These are phyloP conservation scores for Cocos nucifera DNA, from an alignment of 176 grass and related monocot species.

Conservation along the genomic window DNA sequence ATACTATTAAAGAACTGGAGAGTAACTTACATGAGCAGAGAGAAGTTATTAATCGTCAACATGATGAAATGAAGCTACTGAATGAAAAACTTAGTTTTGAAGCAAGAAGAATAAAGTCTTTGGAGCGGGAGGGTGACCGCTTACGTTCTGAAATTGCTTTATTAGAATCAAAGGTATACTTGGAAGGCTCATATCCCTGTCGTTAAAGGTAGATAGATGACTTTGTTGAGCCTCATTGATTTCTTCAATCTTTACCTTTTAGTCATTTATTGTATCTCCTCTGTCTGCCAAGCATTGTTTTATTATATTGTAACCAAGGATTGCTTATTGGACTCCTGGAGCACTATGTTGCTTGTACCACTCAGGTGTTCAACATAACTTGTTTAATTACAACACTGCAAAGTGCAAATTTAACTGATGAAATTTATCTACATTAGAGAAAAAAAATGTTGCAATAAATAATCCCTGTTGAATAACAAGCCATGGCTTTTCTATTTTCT, in stretches of 20 bases:
- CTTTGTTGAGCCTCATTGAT: constrained; percentile 10
- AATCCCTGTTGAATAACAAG: background rate
- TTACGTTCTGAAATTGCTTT: constrained; percentile 72
- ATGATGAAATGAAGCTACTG: constrained; percentile 53
- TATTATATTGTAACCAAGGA: no score
- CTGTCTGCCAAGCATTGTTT: no score
- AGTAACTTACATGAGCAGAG: constrained; percentile 47
- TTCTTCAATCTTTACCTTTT: background rate
- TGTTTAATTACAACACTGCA: no score
- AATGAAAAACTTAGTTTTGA: constrained; percentile 78
- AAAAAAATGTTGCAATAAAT: background rate
- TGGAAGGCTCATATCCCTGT: no score
- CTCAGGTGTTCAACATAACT: no score
- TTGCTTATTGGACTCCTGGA: no score
- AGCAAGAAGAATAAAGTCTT: constrained; percentile 69
- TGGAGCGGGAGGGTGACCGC: constrained; percentile 89
- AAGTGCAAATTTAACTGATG: background rate
- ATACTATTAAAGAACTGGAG: constrained; percentile 59
- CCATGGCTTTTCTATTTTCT: no score
- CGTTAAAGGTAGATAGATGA: background rate
- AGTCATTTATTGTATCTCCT: no score
- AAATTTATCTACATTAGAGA: background rate
- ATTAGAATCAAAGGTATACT: constrained; percentile 80
- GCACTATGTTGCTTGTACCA: no score
- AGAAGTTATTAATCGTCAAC: constrained; percentile 58